phyloP scores from a whole-genome alignment of 2,329 filamentous ascomycete species.

The Graphium sp. region DNA sequence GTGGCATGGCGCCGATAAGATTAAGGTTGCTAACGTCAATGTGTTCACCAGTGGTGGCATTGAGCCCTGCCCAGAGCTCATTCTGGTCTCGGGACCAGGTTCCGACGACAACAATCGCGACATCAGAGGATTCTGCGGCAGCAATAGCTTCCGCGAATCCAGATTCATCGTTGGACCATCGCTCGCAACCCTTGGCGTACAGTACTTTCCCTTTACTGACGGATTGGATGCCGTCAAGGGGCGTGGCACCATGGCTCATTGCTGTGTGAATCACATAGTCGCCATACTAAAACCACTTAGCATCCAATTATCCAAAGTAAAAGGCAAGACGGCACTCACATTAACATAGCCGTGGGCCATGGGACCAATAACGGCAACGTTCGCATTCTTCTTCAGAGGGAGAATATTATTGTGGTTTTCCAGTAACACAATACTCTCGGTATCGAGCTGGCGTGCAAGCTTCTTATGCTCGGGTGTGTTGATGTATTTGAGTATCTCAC shows the following conservation, averaged over 20 bases:
- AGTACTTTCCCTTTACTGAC: slow-evolving; percentile 42
- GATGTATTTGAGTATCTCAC: slow-evolving; percentile 38
- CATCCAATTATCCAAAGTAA: background rate
- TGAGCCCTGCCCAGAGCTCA: slow-evolving; percentile 53
- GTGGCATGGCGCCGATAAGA: slow-evolving; percentile 53
- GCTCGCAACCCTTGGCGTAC: slow-evolving; percentile 54
- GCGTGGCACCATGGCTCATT: slow-evolving; percentile 49
- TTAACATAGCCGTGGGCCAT: slow-evolving; percentile 61
- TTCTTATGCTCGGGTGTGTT: slow-evolving; percentile 41
- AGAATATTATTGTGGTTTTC: slow-evolving; percentile 38
- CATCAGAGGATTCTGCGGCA: slow-evolving; percentile 47
- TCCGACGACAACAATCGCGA: slow-evolving; percentile 57
- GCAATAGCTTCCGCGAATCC: slow-evolving; percentile 51
- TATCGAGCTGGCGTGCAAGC: slow-evolving; percentile 44
- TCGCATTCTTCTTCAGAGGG: slow-evolving; percentile 44
- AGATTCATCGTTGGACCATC: slow-evolving; percentile 54
- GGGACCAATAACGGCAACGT: slow-evolving; percentile 56
- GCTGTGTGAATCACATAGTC: slow-evolving; percentile 55
- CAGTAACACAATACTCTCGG: slow-evolving; percentile 44
- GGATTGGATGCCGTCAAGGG: slow-evolving; percentile 49
- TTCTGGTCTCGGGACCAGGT: slow-evolving; percentile 61
- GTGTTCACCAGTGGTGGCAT: slow-evolving; percentile 61
- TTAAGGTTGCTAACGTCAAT: slow-evolving; percentile 47
- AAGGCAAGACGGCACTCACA: slow-evolving; percentile 19
- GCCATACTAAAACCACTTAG: slow-evolving; percentile 31